Conservation (phyloP, 345 rosid species). For the Limnanthes douglasii region DNA sequence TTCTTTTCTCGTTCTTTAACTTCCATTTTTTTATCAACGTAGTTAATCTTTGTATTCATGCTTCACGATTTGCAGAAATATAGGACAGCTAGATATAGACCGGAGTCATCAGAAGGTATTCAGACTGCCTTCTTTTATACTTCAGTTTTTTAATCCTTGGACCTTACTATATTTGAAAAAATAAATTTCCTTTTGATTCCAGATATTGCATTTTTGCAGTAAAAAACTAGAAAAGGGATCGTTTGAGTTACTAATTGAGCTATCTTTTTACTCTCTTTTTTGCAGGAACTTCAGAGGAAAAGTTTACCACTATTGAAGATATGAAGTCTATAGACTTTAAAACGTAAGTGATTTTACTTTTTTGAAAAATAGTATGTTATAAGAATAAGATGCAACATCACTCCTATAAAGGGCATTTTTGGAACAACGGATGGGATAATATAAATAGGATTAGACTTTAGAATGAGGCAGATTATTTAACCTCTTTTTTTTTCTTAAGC, state of each 20-base stretch:
- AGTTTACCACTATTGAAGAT: conserved; percentile 30
- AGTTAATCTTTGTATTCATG: conserved; percentile 3
- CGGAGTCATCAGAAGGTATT: conserved; percentile 50
- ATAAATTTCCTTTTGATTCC: background rate
- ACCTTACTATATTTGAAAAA: background rate
- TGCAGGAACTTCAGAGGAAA: conserved; percentile 43
- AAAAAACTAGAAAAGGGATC: too few species aligned
- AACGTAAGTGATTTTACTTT: conserved; percentile 41
- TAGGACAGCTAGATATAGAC: conserved; percentile 81
- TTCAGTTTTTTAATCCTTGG: background rate
- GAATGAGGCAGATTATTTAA: too few species aligned
- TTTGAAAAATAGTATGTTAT: too few species aligned
- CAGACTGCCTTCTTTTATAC: conserved; percentile 4
- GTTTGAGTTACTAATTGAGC: too few species aligned
- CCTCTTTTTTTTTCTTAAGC: too few species aligned
- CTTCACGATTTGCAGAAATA: conserved; percentile 54
- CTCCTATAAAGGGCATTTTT: too few species aligned
- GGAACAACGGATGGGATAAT: too few species aligned
- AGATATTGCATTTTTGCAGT: conserved; percentile 1
- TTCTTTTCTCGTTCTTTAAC: conserved; percentile 1
- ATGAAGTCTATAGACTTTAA: conserved; percentile 62
- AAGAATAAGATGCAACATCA: too few species aligned
- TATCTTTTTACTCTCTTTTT: conserved; percentile 1
- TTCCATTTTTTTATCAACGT: background rate
- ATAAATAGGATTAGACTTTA: too few species aligned